These are phyloP conservation scores for Myxozyma lipomycoides DNA, from an alignment of 805 yeast genomes.

Conservation along the genomic window DNA sequence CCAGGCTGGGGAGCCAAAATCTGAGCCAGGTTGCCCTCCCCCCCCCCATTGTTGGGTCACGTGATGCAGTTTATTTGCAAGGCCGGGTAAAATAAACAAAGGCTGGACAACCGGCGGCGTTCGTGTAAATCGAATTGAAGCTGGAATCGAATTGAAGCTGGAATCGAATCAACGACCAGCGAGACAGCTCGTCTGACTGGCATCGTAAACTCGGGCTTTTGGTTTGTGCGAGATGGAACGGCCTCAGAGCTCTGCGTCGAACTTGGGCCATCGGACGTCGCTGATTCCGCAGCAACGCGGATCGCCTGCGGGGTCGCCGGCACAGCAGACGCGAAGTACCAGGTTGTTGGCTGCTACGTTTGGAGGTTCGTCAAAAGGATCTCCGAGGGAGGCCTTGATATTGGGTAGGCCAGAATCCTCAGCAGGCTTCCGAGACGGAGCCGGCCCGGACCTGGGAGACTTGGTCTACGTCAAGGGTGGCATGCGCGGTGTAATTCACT, in stretches of 20 bases:
- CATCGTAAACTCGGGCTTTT: too few species aligned
- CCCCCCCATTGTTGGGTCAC: too few species aligned
- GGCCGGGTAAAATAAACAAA: too few species aligned
- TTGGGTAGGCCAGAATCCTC: constrained; percentile 13
- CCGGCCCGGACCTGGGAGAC: constrained; percentile 14
- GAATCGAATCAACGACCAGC: too few species aligned
- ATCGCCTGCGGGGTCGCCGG: constrained; percentile 14
- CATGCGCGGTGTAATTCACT: constrained; percentile 16
- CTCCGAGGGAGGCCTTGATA: constrained; percentile 1
- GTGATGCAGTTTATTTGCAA: too few species aligned
- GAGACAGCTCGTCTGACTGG: too few species aligned
- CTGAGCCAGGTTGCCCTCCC: too few species aligned
- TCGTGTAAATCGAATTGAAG: too few species aligned
- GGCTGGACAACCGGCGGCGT: too few species aligned
- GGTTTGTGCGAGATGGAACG: constrained; percentile 9
- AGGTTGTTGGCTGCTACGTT: constrained; percentile 3
- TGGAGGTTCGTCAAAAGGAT: neutral
- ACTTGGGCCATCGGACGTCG: constrained; percentile 1
- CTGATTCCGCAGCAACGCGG: neutral
- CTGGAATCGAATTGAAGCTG: too few species aligned
- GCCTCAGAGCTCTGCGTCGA: constrained; percentile 10
- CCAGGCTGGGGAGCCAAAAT: too few species aligned
- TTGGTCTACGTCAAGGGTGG: constrained; percentile 19
- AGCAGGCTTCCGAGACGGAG: constrained; percentile 8
- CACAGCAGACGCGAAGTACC: constrained; percentile 3